Base-by-base conservation (phyloP, 441 rosid genomes). In the Erodium texanum region DNA sequence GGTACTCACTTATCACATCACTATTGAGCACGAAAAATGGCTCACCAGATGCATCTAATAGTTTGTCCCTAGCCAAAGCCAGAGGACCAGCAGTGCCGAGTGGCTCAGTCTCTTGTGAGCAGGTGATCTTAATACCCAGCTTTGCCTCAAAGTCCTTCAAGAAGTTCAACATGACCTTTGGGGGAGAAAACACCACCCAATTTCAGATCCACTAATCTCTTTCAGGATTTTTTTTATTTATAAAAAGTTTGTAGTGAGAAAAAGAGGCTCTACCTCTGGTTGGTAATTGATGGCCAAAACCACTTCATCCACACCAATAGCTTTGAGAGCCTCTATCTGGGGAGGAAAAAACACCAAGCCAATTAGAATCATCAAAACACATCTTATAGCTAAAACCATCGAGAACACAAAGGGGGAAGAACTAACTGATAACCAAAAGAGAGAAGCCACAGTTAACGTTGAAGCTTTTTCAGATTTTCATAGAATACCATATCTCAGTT, bases 21-120 rank as follows among this genome's bases (percentile, higher is more conserved):
- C 97, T 91, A 83, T 92, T 94, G 68, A 94, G 99, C 75, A 94
- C 96, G 73, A 94, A 94, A 82, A 91, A 93, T 0, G 99, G 99
- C 59, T 87, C 87, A 14, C 97, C 89, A 66, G 97, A 86, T 29
- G 81, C 87, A 24, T 88, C 99, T 43, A 82, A n/a, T 73, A 93
- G 73, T 76, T 91, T 91, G 76, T 93, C 99, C 82, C 93, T 89
- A 2, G 99, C 99, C 78, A 93, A 56, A 67, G 99, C 97, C 65
- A 93, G 84, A 70, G 99, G 99, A 78, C 99, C 99, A 79, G 99
- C 98, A 1, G 99, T 92, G 64, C 98, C 99, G 24, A 94, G 83
- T 3, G 99, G 99, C 84, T 94, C 99, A 8, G 99, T 94, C 86
- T 94, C 99, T 76, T 88, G 99, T 29, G 98, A 94, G 82, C 97